Evolutionary conservation across 805 yeast genomes (phyloP).

Genomic region (Kluyveromyces siamensis): DNA sequence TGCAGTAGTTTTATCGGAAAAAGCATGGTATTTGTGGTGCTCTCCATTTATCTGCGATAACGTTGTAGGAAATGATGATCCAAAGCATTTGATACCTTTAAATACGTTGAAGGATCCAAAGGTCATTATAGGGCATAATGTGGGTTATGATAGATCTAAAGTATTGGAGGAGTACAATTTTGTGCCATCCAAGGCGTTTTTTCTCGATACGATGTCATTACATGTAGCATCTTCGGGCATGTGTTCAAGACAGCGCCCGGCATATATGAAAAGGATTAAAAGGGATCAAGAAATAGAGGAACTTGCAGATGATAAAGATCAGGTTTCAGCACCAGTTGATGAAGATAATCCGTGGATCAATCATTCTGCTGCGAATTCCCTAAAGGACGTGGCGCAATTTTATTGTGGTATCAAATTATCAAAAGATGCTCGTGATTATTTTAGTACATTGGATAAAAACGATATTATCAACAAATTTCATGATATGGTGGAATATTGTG

Average conservation of each 20-base stretch:
- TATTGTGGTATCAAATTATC: constrained; percentile 64
- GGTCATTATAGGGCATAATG: constrained; percentile 81
- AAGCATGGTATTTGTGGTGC: constrained; percentile 93
- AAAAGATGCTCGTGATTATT: constrained; percentile 59
- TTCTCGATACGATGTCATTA: constrained; percentile 82
- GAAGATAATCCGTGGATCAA: constrained; percentile 82
- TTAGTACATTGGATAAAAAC: constrained; percentile 45
- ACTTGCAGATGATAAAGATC: constrained; percentile 12
- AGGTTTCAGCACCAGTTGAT: constrained; percentile 15
- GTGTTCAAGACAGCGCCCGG: constrained; percentile 83
- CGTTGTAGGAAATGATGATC: constrained; percentile 15
- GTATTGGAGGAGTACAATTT: constrained; percentile 75
- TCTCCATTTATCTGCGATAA: constrained; percentile 65
- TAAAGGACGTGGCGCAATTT: constrained; percentile 68
- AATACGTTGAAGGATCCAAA: constrained; percentile 41
- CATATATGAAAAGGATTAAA: constrained; percentile 55
- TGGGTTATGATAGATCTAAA: constrained; percentile 84
- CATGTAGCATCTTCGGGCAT: constrained; percentile 88
- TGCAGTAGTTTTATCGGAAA: constrained; percentile 67
- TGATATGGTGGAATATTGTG: constrained; percentile 68
- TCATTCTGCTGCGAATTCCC: constrained; percentile 66
- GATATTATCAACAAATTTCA: constrained; percentile 50
- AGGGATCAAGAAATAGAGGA: constrained; percentile 11
- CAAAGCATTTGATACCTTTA: constrained; percentile 70
- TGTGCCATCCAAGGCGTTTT: constrained; percentile 61